Conservation (phyloP, 768 basidiomycete species). For the Mycena metata region DNA sequence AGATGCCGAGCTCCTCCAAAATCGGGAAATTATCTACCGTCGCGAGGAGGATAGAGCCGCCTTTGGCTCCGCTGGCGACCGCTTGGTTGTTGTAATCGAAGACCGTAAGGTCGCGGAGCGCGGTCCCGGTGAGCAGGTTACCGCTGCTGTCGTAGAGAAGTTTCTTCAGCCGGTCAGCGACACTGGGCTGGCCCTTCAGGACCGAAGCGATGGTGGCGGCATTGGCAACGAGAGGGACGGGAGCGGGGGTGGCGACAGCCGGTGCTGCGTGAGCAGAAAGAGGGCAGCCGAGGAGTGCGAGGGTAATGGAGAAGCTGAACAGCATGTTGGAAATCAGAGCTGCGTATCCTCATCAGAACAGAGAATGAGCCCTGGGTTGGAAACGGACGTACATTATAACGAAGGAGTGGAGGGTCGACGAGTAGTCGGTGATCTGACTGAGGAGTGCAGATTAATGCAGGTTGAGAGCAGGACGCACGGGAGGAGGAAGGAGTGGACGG, state of each 20-base stretch:
- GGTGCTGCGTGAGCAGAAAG: too few relatives aligned
- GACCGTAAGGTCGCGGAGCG: neutral
- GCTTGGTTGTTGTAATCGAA: constrained; percentile 30
- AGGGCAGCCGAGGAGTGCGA: too few relatives aligned
- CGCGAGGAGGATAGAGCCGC: constrained; percentile 35
- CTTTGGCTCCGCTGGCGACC: constrained; percentile 13
- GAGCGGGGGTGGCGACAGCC: neutral
- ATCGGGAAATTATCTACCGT: constrained; percentile 37
- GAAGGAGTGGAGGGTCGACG: too few relatives aligned
- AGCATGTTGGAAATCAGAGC: too few relatives aligned
- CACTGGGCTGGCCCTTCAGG: constrained; percentile 12
- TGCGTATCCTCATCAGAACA: too few relatives aligned
- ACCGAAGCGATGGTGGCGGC: neutral
- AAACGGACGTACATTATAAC: too few relatives aligned
- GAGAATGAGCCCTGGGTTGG: too few relatives aligned
- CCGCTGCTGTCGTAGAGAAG: constrained; percentile 43
- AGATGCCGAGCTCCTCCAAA: constrained; percentile 11
- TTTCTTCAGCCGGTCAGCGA: constrained; percentile 32
- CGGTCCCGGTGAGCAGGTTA: constrained; percentile 18
- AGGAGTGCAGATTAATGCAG: too few relatives aligned
- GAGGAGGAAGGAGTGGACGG: too few relatives aligned
- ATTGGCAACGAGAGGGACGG: constrained; percentile 1
- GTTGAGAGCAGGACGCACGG: too few relatives aligned
- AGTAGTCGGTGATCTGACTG: too few relatives aligned
- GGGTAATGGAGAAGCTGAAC: too few relatives aligned